A percentile compares a stretch with the other conserved stretches of the same genome.
These are phyloP conservation scores for Aspergillus bertholletiae DNA, from an alignment of 495 filamentous ascomycete species.

Conservation along the genomic window DNA sequence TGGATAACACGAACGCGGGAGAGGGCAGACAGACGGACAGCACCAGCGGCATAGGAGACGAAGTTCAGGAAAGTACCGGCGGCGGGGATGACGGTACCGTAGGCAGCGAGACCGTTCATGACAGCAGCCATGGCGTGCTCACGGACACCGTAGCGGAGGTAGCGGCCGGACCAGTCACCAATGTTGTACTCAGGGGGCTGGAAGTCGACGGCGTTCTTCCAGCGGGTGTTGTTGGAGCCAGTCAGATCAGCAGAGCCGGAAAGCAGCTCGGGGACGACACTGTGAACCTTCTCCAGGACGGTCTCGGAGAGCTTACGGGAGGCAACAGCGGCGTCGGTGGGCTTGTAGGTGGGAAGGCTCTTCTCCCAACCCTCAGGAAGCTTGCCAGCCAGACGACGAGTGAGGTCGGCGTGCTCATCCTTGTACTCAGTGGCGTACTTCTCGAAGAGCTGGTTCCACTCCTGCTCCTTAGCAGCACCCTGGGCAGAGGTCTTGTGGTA, in stretches of 20 bases:
- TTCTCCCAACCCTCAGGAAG: slow-evolving; percentile 98
- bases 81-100: slow-evolving; percentile 91
- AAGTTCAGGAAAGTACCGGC: slow-evolving; percentile 99
- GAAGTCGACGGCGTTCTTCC: slow-evolving; percentile 97
- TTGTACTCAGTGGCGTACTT: slow-evolving; percentile 79
- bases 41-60: slow-evolving; percentile 95
- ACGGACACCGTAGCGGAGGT: slow-evolving; percentile 95
- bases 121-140: slow-evolving; percentile 97
- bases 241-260: slow-evolving; percentile 98
- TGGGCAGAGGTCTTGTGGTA: slow-evolving; percentile 78
- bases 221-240: slow-evolving; percentile 95
- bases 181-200: slow-evolving; percentile 83
- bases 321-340: slow-evolving; percentile 77
- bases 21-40: slow-evolving; percentile 89
- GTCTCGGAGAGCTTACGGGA: slow-evolving; percentile 94
- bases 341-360: slow-evolving; percentile 85
- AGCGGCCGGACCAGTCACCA: slow-evolving; percentile 86
- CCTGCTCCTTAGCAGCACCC: slow-evolving; percentile 86
- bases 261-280: slow-evolving; percentile 80
- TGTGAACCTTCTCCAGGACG: slow-evolving; percentile 85
- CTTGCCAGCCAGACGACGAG: slow-evolving; percentile 74
- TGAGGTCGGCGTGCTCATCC: slow-evolving; percentile 72
- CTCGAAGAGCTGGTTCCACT: slow-evolving; percentile 91
- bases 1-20: slow-evolving; percentile 91
- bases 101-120: slow-evolving; percentile 96